Conservation (phyloP, 176 grass and related monocot genomes). For the Cenchrus purpureus region DNA sequence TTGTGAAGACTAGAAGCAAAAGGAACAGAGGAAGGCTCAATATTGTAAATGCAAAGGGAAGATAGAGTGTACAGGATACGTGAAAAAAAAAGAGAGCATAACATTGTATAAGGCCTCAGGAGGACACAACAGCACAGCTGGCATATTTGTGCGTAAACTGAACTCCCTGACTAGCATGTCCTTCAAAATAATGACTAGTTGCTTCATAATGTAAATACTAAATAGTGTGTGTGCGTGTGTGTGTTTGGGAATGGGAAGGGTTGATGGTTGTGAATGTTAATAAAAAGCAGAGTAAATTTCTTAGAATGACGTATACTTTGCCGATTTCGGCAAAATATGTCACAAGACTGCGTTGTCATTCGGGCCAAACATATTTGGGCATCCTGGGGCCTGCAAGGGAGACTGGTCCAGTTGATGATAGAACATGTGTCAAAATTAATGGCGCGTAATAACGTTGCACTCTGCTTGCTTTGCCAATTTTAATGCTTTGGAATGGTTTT, state of each 20-base stretch:
- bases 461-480: too few relatives aligned
- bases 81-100: not conserved
- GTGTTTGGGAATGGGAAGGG: not conserved
- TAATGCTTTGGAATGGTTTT: too few relatives aligned
- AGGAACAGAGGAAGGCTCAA: not conserved
- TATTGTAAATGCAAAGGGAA: slow-evolving; percentile 57
- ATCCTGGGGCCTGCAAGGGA: too few relatives aligned
- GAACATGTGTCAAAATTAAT: too few relatives aligned
- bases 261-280: slow-evolving; percentile 14
- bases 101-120: slow-evolving; percentile 23
- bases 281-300: slow-evolving; percentile 1
- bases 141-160: slow-evolving; percentile 22
- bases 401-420: too few relatives aligned
- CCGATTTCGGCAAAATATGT: too few relatives aligned
- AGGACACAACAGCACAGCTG: not conserved
- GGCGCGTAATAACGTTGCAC: too few relatives aligned
- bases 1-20: slow-evolving; percentile 32
- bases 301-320: not conserved
- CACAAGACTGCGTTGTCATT: too few relatives aligned
- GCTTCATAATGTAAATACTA: slow-evolving; percentile 51
- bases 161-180: slow-evolving; percentile 19
- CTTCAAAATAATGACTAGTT: not conserved
- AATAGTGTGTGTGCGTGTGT: slow-evolving; percentile 22
- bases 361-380: too few relatives aligned
- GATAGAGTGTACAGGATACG: slow-evolving; percentile 41